phyloP scores from a whole-genome alignment of 2,329 filamentous ascomycete genomes.

The Plenodomus biglobosus region DNA sequence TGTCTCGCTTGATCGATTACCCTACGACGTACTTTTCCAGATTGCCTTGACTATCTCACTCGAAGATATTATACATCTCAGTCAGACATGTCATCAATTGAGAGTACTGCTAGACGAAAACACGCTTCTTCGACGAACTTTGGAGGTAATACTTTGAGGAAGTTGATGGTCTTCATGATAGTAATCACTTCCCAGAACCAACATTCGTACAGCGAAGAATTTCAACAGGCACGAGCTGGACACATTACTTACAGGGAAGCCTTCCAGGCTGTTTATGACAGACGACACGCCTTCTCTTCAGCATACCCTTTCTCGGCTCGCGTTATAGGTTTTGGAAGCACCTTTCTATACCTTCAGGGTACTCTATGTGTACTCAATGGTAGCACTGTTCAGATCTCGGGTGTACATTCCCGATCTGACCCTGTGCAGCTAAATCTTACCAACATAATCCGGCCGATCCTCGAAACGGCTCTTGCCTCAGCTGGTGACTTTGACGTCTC shows the following conservation, averaged over 20 bases:
- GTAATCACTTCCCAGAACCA: constrained; percentile 39
- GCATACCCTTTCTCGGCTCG: constrained; percentile 64
- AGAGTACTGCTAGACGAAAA: constrained; percentile 56
- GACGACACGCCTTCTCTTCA: constrained; percentile 60
- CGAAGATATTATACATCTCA: constrained; percentile 61
- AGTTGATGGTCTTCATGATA: constrained; percentile 8
- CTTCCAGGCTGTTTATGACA: constrained; percentile 63
- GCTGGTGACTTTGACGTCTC: constrained; percentile 45
- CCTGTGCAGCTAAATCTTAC: constrained; percentile 24
- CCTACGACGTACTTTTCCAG: constrained; percentile 66
- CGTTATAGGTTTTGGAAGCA: constrained; percentile 61
- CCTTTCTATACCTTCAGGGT: constrained; percentile 65
- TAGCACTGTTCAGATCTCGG: constrained; percentile 58
- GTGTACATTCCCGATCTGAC: constrained; percentile 50
- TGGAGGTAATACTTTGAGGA: constrained; percentile 54
- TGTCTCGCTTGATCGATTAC: constrained; percentile 51
- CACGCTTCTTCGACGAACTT: constrained; percentile 58
- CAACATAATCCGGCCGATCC: constrained; percentile 12
- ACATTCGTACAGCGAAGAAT: constrained; percentile 50
- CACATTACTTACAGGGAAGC: constrained; percentile 54
- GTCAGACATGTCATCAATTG: constrained; percentile 56
- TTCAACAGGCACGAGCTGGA: constrained; percentile 40
- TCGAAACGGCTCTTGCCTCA: constrained; percentile 5
- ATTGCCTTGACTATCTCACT: constrained; percentile 59
- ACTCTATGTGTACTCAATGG: constrained; percentile 64